A percentile compares a stretch with the other conserved stretches of the same genome.
phyloP scores from a whole-genome alignment of 768 basidiomycete species.

The Sutorius australiensis region DNA sequence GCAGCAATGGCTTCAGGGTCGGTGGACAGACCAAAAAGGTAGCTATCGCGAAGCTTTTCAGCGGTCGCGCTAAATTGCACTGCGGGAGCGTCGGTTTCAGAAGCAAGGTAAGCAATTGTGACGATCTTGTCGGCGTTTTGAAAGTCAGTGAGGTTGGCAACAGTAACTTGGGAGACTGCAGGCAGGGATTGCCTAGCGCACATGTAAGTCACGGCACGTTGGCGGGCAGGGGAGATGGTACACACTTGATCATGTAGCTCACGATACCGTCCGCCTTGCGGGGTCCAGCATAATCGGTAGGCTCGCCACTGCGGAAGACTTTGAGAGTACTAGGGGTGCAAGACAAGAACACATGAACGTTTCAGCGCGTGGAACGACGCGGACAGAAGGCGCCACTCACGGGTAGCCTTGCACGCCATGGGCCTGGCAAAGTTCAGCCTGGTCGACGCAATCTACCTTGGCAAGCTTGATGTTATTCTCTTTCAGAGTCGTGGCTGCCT shows the following conservation, averaged over 20 bases:
- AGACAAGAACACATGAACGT: not conserved
- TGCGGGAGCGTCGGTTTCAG: conserved; percentile 65
- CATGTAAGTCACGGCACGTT: conserved; percentile 5
- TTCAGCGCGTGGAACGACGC: not conserved
- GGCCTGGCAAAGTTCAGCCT: conserved; percentile 85
- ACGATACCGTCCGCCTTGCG: conserved; percentile 95
- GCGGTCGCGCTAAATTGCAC: conserved; percentile 77
- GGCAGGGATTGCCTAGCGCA: conserved; percentile 79
- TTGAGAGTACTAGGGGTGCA: conserved; percentile 61
- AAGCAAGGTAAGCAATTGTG: conserved; percentile 76
- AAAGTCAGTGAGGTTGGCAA: conserved; percentile 79
- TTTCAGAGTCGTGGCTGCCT: conserved; percentile 91
- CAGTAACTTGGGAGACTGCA: conserved; percentile 81
- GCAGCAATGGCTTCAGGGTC: conserved; percentile 65
- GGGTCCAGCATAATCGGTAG: conserved; percentile 80
- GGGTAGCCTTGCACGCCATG: conserved; percentile 94
- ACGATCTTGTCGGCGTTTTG: conserved; percentile 87
- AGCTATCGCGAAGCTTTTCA: conserved; percentile 86
- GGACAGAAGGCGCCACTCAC: conserved; percentile 43
- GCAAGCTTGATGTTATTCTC: conserved; percentile 86
- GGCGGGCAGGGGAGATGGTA: not conserved
- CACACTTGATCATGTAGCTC: conserved; percentile 94
- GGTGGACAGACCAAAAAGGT: conserved; percentile 84
- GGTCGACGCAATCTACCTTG: conserved; percentile 95
- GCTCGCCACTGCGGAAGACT: conserved; percentile 82